Percentiles rank a stretch among this genome's conserved stretches.
Conservation (phyloP, 2,329 filamentous ascomycete species). For the Thielaviopsis euricoi region DNA sequence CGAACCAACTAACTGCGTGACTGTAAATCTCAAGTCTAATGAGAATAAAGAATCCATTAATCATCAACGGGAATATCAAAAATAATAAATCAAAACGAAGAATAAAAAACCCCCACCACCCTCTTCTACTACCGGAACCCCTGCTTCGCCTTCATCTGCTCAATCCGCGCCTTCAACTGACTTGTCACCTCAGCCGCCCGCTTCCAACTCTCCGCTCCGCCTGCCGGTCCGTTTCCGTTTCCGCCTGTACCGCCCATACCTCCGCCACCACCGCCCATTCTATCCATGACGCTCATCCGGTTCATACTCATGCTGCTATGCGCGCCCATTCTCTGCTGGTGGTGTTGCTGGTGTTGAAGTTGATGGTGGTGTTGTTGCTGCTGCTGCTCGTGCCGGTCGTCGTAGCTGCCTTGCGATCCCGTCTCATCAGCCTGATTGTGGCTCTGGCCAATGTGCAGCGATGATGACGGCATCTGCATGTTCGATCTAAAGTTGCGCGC, state of each 20-base stretch:
- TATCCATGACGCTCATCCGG: not conserved
- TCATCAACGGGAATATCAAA: not conserved
- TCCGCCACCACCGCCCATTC: constrained; percentile 1
- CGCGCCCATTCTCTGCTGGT: not conserved
- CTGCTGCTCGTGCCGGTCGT: not conserved
- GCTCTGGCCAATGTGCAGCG: constrained; percentile 1
- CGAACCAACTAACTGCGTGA: too few relatives aligned
- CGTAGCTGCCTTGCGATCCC: constrained; percentile 6
- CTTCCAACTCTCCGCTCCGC: constrained; percentile 81
- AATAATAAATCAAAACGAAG: too few relatives aligned
- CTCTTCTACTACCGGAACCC: constrained; percentile 13
- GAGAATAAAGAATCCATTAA: constrained; percentile 1
- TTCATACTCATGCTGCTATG: not conserved
- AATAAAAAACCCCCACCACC: not conserved
- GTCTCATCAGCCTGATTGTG: constrained; percentile 5
- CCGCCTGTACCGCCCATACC: not conserved
- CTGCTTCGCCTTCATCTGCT: constrained; percentile 73
- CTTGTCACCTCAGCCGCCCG: constrained; percentile 93
- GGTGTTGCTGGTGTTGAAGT: not conserved
- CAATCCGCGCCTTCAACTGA: constrained; percentile 90
- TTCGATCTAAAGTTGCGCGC: constrained; percentile 35
- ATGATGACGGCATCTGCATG: constrained; percentile 7
- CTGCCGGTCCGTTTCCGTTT: not conserved
- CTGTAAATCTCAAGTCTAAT: not conserved
- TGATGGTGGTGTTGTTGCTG: not conserved